Evolutionary conservation across 2,329 filamentous ascomycete genomes (phyloP).

Genomic region (Escovopsis sp.): DNA sequence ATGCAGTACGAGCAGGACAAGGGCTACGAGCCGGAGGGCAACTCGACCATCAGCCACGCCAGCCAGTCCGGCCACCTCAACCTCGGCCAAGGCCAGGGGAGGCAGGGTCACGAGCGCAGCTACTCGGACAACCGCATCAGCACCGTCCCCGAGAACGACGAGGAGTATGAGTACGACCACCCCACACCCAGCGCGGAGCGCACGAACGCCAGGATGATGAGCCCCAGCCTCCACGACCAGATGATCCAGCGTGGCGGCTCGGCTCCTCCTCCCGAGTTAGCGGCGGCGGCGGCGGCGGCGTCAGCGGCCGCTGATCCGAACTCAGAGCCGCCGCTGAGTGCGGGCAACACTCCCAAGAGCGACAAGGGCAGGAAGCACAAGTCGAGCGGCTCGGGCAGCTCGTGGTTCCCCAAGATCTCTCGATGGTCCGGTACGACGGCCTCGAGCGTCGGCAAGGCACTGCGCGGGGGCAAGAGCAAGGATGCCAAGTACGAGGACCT

Average conservation of each 20-base stretch:
- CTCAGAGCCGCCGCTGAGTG: slow-evolving; percentile 37
- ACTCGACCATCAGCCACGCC: slow-evolving; percentile 50
- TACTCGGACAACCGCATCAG: slow-evolving; percentile 71
- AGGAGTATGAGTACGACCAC: slow-evolving; percentile 49
- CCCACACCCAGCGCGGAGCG: slow-evolving; percentile 25
- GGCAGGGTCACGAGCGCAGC: slow-evolving; percentile 36
- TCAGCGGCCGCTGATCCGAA: slow-evolving; percentile 34
- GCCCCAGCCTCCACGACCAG: slow-evolving; percentile 38
- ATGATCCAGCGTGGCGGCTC: slow-evolving; percentile 32
- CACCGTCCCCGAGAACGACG: slow-evolving; percentile 73
- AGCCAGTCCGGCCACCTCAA: slow-evolving; percentile 55
- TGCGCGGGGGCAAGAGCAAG: slow-evolving; percentile 45
- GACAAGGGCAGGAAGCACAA: slow-evolving; percentile 81
- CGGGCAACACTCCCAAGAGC: slow-evolving; percentile 61
- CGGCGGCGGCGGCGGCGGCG: slow-evolving; percentile 25
- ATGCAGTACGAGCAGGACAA: slow-evolving; percentile 52
- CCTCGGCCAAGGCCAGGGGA: slow-evolving; percentile 34
- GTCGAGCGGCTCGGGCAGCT: slow-evolving; percentile 59
- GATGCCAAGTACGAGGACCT: slow-evolving; percentile 45
- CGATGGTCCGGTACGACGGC: slow-evolving; percentile 95
- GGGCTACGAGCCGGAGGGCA: slow-evolving; percentile 77
- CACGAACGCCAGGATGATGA: slow-evolving; percentile 39
- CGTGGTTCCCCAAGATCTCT: slow-evolving; percentile 78
- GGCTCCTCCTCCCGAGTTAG: slow-evolving; percentile 25
- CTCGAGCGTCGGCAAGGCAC: slow-evolving; percentile 68